Conservation (phyloP, 2,329 filamentous ascomycete species). For the Aspergillus pseudoviridinutans region DNA sequence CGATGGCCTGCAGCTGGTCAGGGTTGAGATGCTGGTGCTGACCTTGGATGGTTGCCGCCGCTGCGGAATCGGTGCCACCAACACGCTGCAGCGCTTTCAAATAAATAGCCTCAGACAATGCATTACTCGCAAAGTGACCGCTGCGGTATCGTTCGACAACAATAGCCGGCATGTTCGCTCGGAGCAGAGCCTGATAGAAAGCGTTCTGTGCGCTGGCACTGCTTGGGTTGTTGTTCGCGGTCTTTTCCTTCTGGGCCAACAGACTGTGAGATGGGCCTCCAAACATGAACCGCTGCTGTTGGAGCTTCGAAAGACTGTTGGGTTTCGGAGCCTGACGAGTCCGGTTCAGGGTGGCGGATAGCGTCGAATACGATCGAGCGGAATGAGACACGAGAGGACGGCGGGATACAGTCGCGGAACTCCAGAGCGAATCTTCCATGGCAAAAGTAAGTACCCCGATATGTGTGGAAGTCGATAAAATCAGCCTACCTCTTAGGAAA, state of each 20-base stretch:
- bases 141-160: conserved; percentile 86
- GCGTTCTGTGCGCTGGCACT: conserved; percentile 87
- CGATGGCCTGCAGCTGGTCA: conserved; percentile 70
- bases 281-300: conserved; percentile 38
- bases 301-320: conserved; percentile 23
- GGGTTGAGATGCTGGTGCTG: conserved; percentile 45
- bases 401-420: conserved; percentile 14
- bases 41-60: conserved; percentile 15
- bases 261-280: conserved; percentile 50
- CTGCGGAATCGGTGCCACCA: conserved; percentile 42
- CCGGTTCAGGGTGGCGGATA: conserved; percentile 25
- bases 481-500: conserved; percentile 18
- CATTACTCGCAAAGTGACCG: conserved; percentile 76
- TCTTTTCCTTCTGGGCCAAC: conserved; percentile 81
- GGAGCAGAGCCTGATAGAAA: conserved; percentile 87
- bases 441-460: background rate
- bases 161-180: conserved; percentile 90
- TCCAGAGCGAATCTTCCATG: conserved; percentile 13
- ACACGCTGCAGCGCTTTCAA: conserved; percentile 65
- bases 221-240: conserved; percentile 85
- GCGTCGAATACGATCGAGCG: conserved; percentile 32
- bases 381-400: conserved; percentile 13
- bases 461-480: background rate
- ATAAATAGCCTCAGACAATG: conserved; percentile 74
- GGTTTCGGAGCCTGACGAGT: conserved; percentile 19